A percentile compares a stretch with the other conserved stretches of the same genome.
phyloP scores from a whole-genome alignment of 148 eudicot genomes.

The Vaccinium corymbosum region DNA sequence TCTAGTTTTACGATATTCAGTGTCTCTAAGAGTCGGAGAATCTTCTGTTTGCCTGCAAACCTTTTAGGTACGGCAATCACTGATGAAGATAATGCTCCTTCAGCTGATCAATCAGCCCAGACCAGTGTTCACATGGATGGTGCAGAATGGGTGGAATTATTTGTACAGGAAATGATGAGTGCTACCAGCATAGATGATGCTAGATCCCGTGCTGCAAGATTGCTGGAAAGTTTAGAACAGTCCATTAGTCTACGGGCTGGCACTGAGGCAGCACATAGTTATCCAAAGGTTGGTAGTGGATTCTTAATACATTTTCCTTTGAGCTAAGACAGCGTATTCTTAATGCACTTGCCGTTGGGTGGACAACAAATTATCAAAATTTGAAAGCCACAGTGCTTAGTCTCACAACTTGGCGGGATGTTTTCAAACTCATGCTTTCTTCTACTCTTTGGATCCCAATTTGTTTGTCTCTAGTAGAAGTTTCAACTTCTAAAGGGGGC shows the following conservation, averaged over 20 bases:
- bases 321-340: neutral
- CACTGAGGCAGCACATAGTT: constrained; percentile 40
- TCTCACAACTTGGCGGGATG: neutral
- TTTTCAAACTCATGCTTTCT: neutral
- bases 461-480: neutral
- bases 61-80: constrained; percentile 31
- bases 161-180: constrained; percentile 64
- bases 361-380: neutral
- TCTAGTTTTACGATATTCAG: neutral
- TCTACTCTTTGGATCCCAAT: neutral
- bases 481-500: neutral
- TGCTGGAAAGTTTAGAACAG: constrained; percentile 62
- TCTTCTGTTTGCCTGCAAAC: constrained; percentile 1
- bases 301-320: neutral
- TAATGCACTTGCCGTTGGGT: neutral
- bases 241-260: constrained; percentile 40
- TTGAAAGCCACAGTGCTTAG: neutral
- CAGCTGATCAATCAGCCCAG: constrained; percentile 27
- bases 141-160: constrained; percentile 72
- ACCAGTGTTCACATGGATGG: constrained; percentile 52
- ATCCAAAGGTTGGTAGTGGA: constrained; percentile 43
- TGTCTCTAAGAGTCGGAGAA: neutral
- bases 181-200: constrained; percentile 74
- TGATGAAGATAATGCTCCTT: constrained; percentile 31
- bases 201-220: constrained; percentile 56